Base-by-base conservation (phyloP, 345 rosid genomes). In the Eucalyptus urophylla region DNA sequence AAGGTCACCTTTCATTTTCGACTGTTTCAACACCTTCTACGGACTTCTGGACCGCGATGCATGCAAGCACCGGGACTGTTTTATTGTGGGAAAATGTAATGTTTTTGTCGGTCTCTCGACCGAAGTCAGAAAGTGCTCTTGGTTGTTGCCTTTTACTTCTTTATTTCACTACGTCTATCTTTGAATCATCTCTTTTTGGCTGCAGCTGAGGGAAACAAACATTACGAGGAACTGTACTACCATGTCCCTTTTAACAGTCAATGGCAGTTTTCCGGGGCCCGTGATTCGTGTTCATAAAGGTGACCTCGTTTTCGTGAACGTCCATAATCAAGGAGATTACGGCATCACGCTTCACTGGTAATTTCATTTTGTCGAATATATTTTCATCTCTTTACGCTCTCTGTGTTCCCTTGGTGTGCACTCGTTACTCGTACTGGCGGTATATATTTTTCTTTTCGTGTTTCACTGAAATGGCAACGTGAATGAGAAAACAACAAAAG, bases 191-290 rank as follows among this genome's bases (percentile, higher is more conserved):
- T 44, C 24, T 31, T 8, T 80, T 13, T 80, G 0, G 11, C 21
- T 87, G 83, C 89, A 89, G 90, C 58, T 89, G 29, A 89, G 69
- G 87, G 81, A 92, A 14, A 51, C 91, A 11, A 80, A 86, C 16
- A 89, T 89, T 62, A 91, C 92, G 43, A 91, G 91, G 87, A 13
- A 91, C 56, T 92, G 93, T 47, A 43, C 51, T 13, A 90, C 83
- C 43, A 83, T 90, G 89, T 87, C 81, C 15, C 89, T 92, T 89
- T 86, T 91, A 14, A 90, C 90, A 1, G 91, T 90, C 2, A 91
- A 92, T 87, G 93, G 88, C 44, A 89, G 90, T 21, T 91, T 92
- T 40, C 93, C 93, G 3, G 93, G 93, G 4, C 92, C 93, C 31
- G 80, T 87, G 25, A 89, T 92, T 10, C 56, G 53, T 10, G 91